Evolutionary conservation across 176 grass and related monocot species (phyloP), one percentile per base, ranked within the genome.

Genomic region (Chrysopogon serrulatus): DNA sequence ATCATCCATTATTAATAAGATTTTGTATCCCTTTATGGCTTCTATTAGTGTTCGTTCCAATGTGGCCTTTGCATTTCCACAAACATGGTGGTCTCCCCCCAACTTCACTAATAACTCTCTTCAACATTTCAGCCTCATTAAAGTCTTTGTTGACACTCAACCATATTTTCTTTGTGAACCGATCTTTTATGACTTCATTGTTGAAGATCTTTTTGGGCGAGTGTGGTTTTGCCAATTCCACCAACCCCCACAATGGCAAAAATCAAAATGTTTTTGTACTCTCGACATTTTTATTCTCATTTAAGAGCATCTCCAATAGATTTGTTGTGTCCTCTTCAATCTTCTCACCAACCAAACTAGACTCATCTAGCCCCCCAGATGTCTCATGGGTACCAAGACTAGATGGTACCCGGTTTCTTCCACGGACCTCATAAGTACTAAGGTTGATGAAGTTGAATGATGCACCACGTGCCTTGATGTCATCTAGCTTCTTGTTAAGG

Each of bases 221-320:
- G 82, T 11, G 90, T 92, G 3, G 83, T 92, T 79, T 89, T 92
- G 3, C 90, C 90, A 0, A 92, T 88, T 4, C 86, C 86, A 0
- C 86, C 76, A 9, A 82, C 23, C 9, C 81, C 90, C 17, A 76
- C 72, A 24, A 92, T 60, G 1, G 83, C 71, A 1, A 86, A 42
- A 19, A 86, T 8, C 13, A 30, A 21, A 21, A 81, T 13, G 7
- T 18, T 37, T 0, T 35, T 21, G 9, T 32, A 5, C 3, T 5
- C 31, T 6, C 30, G 6, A 9, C 4, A 0, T 2, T 56, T 4
- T n/a, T 0, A 2, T 14, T 7, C 5, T 27, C 12, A 12, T 47
- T 40, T 7, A 3, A 69, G 0, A 92, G n/a, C 18, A 70, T 23
- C 0, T 80, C 21, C 5, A 89, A 63, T 2, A 92, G 0, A 17